Evolutionary conservation across 148 eudicot genomes (phyloP).

Genomic region (Gaultheria prostrata): DNA sequence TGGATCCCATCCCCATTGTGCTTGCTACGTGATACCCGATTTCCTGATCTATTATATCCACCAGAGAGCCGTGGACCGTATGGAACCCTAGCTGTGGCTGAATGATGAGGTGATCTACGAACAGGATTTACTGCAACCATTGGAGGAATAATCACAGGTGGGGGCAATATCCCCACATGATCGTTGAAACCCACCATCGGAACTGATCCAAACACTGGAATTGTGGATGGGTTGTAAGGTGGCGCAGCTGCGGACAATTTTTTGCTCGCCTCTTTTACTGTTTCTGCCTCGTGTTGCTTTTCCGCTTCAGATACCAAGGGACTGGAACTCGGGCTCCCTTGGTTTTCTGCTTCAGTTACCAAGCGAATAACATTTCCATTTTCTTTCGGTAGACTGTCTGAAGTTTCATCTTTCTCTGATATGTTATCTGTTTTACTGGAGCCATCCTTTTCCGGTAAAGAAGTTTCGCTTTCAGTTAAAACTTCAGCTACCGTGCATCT

Average conservation of each 20-base stretch:
- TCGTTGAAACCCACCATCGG: conserved; percentile 59
- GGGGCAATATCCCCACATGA: conserved; percentile 75
- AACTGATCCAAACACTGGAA: conserved; percentile 63
- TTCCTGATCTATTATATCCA: conserved; percentile 65
- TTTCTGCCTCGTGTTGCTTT: conserved; percentile 47
- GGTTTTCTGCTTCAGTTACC: conserved; percentile 42
- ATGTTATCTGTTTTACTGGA: conserved; percentile 15
- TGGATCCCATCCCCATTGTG: conserved; percentile 46
- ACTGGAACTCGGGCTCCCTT: conserved; percentile 16
- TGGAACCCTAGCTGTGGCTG: conserved; percentile 91
- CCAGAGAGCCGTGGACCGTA: conserved; percentile 91
- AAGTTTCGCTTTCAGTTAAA: conserved; percentile 6
- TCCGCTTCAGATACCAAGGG: conserved; percentile 37
- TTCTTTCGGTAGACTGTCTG: neutral
- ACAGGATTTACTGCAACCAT: conserved; percentile 60
- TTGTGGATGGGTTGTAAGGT: conserved; percentile 71
- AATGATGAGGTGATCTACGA: conserved; percentile 91
- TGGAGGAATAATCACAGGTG: conserved; percentile 75
- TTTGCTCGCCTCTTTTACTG: conserved; percentile 58
- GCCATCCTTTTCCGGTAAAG: conserved; percentile 22
- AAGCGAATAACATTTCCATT: conserved; percentile 16
- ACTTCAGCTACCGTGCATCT: conserved; percentile 14
- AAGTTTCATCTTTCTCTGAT: conserved; percentile 16
- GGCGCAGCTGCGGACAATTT: conserved; percentile 94
- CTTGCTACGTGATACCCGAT: conserved; percentile 54